phyloP scores from a whole-genome alignment of 1,139 yeast genomes.

The Scheffersomyces insectosa region DNA sequence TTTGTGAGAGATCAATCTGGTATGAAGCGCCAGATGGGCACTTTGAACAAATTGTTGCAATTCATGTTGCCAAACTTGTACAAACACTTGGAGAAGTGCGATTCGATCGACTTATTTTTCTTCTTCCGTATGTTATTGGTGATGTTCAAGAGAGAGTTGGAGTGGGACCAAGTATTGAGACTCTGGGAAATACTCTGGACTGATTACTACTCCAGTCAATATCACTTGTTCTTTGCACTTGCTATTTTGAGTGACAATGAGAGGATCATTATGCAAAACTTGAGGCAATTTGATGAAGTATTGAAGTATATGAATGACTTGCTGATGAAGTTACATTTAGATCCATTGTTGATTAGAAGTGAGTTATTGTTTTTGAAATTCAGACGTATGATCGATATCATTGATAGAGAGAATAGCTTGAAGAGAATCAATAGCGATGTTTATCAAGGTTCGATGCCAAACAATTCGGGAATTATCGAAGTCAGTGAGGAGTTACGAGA shows the following conservation, averaged over 20 bases:
- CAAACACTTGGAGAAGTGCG: slow-evolving; percentile 81
- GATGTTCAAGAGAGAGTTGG: slow-evolving; percentile 92
- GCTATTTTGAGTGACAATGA: slow-evolving; percentile 88
- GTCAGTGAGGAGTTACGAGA: slow-evolving; percentile 54
- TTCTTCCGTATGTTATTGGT: slow-evolving; percentile 93
- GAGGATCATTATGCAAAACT: slow-evolving; percentile 70
- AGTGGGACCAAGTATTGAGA: slow-evolving; percentile 72
- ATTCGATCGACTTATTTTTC: slow-evolving; percentile 86
- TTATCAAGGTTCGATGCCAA: slow-evolving; percentile 7
- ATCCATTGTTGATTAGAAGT: slow-evolving; percentile 74
- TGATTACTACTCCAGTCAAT: slow-evolving; percentile 80
- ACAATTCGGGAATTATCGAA: slow-evolving; percentile 13
- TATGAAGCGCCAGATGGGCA: slow-evolving; percentile 83
- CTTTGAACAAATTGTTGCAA: slow-evolving; percentile 80
- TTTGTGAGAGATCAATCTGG: slow-evolving; percentile 91
- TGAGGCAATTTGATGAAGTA: slow-evolving; percentile 83
- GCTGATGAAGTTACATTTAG: slow-evolving; percentile 70
- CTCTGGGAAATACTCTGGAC: slow-evolving; percentile 95
- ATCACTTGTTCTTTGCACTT: slow-evolving; percentile 81
- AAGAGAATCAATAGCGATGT: slow-evolving; percentile 14
- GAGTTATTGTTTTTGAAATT: slow-evolving; percentile 81
- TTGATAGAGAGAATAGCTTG: slow-evolving; percentile 58
- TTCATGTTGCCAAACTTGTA: slow-evolving; percentile 86
- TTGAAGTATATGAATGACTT: slow-evolving; percentile 91
- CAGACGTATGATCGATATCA: slow-evolving; percentile 72